Conservation (phyloP, 495 filamentous ascomycete genomes). For the Penicillium mononematosum region DNA sequence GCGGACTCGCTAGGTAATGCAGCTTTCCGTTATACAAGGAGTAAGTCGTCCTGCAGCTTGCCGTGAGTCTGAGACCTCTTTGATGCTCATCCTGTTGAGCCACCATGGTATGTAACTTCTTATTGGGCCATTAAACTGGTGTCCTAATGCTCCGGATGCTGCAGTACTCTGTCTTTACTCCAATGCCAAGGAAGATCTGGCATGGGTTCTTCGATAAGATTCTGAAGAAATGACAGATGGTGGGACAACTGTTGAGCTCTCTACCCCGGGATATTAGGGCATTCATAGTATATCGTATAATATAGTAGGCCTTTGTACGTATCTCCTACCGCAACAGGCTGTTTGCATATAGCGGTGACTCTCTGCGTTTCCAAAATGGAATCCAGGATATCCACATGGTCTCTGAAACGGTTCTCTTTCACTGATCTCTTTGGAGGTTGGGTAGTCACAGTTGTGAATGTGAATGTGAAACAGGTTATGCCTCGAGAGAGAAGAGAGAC, state of each 20-base stretch:
- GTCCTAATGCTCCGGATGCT: constrained; percentile 29
- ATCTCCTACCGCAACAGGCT: constrained; percentile 27
- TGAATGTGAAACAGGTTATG: constrained; percentile 36
- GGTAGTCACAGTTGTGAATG: constrained; percentile 36
- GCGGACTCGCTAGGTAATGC: constrained; percentile 28
- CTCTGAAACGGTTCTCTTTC: constrained; percentile 28
- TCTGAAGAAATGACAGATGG: neutral
- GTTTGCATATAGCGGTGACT: constrained; percentile 33
- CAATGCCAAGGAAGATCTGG: constrained; percentile 21
- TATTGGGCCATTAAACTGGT: constrained; percentile 23
- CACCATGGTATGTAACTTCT: constrained; percentile 12
- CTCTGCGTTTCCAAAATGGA: constrained; percentile 4
- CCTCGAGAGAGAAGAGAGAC: constrained; percentile 34
- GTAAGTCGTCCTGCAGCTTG: constrained; percentile 35
- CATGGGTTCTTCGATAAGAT: constrained; percentile 13
- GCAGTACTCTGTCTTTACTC: constrained; percentile 19
- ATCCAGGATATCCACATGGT: constrained; percentile 57
- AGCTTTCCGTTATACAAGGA: constrained; percentile 35
- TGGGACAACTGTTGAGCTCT: constrained; percentile 4
- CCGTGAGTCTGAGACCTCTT: constrained; percentile 41
- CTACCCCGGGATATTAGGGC: constrained; percentile 3
- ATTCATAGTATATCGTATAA: neutral
- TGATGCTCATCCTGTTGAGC: constrained; percentile 31
- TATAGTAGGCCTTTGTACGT: constrained; percentile 5
- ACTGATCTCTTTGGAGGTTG: constrained; percentile 26